phyloP scores from a whole-genome alignment of 1,284 basidiomycete genomes.

The Irpex rosettiformis region DNA sequence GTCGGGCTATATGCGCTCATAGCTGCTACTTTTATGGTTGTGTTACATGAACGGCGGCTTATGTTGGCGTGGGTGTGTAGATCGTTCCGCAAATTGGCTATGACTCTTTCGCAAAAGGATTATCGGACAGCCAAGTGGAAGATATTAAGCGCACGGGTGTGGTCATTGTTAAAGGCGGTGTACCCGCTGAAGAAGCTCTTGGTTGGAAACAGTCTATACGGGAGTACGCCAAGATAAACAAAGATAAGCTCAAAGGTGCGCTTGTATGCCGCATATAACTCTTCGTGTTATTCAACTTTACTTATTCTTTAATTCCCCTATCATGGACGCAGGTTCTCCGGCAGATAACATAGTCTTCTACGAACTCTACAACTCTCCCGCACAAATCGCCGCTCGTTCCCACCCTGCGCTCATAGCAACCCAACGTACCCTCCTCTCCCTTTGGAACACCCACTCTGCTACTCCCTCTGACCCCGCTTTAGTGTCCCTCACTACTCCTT shows the following conservation, averaged over 20 bases:
- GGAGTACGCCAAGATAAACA: conserved; percentile 55
- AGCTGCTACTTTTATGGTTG: too few species aligned
- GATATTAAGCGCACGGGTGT: conserved; percentile 55
- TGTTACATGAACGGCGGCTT: neutral
- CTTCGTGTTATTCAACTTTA: neutral
- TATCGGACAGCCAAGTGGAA: conserved; percentile 37
- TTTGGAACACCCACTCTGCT: conserved; percentile 50
- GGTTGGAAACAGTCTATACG: conserved; percentile 57
- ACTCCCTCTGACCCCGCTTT: conserved; percentile 24
- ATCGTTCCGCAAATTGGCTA: conserved; percentile 56
- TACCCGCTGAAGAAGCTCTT: conserved; percentile 56
- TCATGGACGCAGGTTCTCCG: conserved; percentile 53
- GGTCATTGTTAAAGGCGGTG: conserved; percentile 57
- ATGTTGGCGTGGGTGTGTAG: conserved; percentile 28
- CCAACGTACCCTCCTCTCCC: conserved; percentile 51
- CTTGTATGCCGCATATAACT: neutral
- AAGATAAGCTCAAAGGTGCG: conserved; percentile 44
- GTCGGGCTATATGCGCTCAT: too few species aligned
- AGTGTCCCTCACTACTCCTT: conserved; percentile 53
- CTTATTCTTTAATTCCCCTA: too few species aligned
- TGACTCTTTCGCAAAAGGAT: conserved; percentile 41
- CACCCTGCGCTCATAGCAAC: conserved; percentile 49
- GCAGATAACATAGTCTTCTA: conserved; percentile 66
- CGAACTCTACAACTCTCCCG: conserved; percentile 66
- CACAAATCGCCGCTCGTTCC: conserved; percentile 55